phyloP scores from a whole-genome alignment of 805 yeast species.

The Wickerhamiella domercqiae region DNA sequence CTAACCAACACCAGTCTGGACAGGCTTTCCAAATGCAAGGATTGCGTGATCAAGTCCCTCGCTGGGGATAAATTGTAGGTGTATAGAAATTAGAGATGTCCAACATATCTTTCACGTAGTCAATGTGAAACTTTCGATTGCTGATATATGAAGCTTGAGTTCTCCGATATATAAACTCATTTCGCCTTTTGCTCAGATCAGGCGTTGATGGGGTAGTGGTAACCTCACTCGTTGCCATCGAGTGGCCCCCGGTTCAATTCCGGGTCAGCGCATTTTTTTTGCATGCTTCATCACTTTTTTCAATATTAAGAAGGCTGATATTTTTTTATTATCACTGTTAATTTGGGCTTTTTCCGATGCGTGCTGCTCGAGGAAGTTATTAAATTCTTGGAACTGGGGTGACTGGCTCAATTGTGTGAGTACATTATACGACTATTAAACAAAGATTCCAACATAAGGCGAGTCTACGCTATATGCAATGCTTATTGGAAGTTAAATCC shows the following conservation, averaged over 20 bases:
- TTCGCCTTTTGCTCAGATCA: too few species aligned
- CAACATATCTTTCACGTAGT: neutral
- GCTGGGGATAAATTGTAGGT: too few species aligned
- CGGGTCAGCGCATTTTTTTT: conserved; percentile 2
- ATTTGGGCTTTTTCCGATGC: too few species aligned
- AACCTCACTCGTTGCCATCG: conserved; percentile 4
- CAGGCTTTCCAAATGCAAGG: conserved; percentile 13
- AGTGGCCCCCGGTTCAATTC: conserved; percentile 3
- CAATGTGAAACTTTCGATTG: neutral
- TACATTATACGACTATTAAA: neutral
- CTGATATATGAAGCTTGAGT: too few species aligned
- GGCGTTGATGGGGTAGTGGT: conserved; percentile 3
- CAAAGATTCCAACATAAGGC: neutral
- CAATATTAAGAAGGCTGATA: too few species aligned
- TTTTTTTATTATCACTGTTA: too few species aligned
- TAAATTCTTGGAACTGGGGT: too few species aligned
- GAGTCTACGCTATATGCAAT: neutral
- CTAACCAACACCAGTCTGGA: conserved; percentile 2
- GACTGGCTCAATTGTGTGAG: neutral
- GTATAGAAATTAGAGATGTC: conserved; percentile 3
- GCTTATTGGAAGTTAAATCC: conserved; percentile 7
- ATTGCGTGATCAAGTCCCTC: conserved; percentile 12
- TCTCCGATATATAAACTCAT: too few species aligned
- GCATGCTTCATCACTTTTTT: too few species aligned
- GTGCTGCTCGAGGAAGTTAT: too few species aligned